These are phyloP conservation scores for Dimocarpus longan DNA, from an alignment of 345 rosid species.

Conservation along the genomic window DNA sequence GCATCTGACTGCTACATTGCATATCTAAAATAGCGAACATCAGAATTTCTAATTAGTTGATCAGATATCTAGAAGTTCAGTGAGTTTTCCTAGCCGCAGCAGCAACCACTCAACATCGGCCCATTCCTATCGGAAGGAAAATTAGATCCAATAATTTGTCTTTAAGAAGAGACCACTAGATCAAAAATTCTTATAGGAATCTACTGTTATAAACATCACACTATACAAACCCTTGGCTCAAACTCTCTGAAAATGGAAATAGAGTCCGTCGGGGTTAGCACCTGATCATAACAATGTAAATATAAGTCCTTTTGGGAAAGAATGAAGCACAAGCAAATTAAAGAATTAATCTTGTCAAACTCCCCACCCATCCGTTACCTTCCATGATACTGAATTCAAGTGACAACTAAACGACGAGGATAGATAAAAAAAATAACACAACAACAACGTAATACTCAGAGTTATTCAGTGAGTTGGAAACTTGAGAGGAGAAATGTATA, in stretches of 20 bases:
- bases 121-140: neutral
- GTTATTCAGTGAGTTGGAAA: neutral
- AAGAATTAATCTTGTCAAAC: neutral
- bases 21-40: slow-evolving; percentile 9
- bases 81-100: slow-evolving; percentile 15
- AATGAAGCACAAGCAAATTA: neutral
- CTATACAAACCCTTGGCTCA: slow-evolving; percentile 34
- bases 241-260: slow-evolving; percentile 39
- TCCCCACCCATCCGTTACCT: slow-evolving; percentile 4
- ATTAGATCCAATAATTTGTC: neutral
- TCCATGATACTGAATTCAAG: slow-evolving; percentile 11
- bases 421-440: neutral
- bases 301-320: slow-evolving; percentile 32
- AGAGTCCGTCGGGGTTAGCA: slow-evolving; percentile 31
- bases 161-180: slow-evolving; percentile 7
- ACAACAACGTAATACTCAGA: neutral
- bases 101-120: slow-evolving; percentile 6
- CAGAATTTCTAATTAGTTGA: slow-evolving; percentile 2
- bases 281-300: slow-evolving; percentile 45
- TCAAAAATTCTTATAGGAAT: slow-evolving; percentile 16
- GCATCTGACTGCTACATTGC: neutral
- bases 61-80: slow-evolving; percentile 7
- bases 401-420: neutral
- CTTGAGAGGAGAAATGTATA: neutral
- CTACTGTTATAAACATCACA: slow-evolving; percentile 22